These are phyloP conservation scores for Boletus rubescentipes DNA, from an alignment of 768 basidiomycete species.

Conservation along the genomic window DNA sequence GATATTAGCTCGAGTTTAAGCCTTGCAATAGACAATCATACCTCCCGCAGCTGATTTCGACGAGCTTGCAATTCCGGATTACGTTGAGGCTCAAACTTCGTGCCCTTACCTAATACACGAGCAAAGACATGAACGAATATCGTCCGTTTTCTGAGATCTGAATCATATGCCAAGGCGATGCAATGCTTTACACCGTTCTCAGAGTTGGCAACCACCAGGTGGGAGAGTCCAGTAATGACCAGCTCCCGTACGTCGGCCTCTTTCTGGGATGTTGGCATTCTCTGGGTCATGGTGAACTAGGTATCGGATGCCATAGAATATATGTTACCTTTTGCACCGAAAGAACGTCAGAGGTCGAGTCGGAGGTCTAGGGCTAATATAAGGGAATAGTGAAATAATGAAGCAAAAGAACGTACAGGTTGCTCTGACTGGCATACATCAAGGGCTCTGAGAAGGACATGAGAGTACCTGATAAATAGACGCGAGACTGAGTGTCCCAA, in stretches of 20 bases:
- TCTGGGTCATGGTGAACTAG: conserved; percentile 32
- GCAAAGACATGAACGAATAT: conserved; percentile 88
- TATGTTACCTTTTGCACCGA: conserved; percentile 46
- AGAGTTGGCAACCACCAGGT: conserved; percentile 80
- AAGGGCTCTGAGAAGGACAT: conserved; percentile 60
- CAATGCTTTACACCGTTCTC: conserved; percentile 90
- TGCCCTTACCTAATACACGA: conserved; percentile 75
- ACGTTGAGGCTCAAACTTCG: conserved; percentile 68
- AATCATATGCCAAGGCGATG: conserved; percentile 73
- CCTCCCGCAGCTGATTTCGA: conserved; percentile 59
- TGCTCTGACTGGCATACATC: conserved; percentile 50
- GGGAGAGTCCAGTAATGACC: conserved; percentile 76
- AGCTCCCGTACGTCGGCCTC: conserved; percentile 69
- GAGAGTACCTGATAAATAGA: conserved; percentile 77
- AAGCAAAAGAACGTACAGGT: conserved; percentile 34
- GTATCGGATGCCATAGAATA: not conserved
- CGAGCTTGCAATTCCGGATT: conserved; percentile 46
- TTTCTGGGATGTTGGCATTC: conserved; percentile 44
- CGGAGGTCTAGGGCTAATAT: conserved; percentile 39
- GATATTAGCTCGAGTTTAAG: conserved; percentile 3
- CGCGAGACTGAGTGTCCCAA: conserved; percentile 69
- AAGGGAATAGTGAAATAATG: not conserved
- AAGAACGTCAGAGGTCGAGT: conserved; percentile 49
- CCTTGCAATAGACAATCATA: conserved; percentile 31
- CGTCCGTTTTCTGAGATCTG: conserved; percentile 63